Percentiles rank a stretch among this genome's conserved stretches.
Conservation (phyloP, 257 asterid genomes). For the Solanum virginianum region DNA sequence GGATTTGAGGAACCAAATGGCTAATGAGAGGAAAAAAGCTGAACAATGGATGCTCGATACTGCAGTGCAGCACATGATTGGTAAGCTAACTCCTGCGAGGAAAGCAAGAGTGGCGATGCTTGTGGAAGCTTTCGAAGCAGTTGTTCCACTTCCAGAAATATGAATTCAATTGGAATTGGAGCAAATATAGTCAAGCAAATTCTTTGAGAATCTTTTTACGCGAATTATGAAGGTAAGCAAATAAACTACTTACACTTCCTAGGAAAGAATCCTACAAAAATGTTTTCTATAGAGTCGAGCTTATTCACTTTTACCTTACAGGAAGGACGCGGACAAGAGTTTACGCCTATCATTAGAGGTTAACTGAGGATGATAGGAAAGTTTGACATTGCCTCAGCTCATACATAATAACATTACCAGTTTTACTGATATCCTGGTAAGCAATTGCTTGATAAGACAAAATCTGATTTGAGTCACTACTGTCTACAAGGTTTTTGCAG, state of each 20-base stretch:
- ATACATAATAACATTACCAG: neutral
- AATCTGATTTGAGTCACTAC: too few species aligned
- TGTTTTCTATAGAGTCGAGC: too few species aligned
- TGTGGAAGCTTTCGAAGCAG: constrained; percentile 95
- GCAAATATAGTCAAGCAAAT: neutral
- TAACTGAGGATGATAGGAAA: neutral
- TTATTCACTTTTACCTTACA: neutral
- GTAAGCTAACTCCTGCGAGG: constrained; percentile 58
- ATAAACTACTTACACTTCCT: neutral
- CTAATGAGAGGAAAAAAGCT: constrained; percentile 69
- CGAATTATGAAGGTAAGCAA: neutral
- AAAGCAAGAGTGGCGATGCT: constrained; percentile 85
- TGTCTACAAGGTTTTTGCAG: too few species aligned
- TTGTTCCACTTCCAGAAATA: constrained; percentile 73
- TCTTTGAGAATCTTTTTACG: neutral
- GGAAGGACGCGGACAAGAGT: neutral
- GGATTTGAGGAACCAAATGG: constrained; percentile 55
- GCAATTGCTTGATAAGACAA: too few species aligned
- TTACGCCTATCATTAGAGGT: neutral
- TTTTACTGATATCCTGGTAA: neutral
- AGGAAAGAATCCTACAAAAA: too few species aligned
- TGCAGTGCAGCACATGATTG: constrained; percentile 72
- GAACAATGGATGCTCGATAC: constrained; percentile 98
- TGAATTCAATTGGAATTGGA: constrained; percentile 2
- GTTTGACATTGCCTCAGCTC: neutral